A percentile compares a stretch with the other conserved stretches of the same genome.
phyloP scores from a whole-genome alignment of 306 rosid genomes.

The Abrus pulchellus region DNA sequence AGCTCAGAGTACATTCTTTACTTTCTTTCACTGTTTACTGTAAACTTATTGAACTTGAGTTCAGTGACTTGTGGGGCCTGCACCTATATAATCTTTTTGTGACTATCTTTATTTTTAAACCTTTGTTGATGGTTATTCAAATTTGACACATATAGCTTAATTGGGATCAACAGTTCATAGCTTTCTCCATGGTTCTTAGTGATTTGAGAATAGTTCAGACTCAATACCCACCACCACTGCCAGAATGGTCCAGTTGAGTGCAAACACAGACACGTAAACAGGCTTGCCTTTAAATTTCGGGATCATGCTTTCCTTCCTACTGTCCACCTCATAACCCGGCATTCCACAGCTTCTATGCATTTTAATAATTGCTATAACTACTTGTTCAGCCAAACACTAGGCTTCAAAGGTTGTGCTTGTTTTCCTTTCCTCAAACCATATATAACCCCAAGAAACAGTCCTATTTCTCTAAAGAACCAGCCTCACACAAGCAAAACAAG shows the following conservation, averaged over 20 bases:
- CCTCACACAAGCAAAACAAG: not conserved
- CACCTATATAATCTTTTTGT: too few relatives aligned
- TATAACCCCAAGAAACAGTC: not conserved
- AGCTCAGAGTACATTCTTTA: too few relatives aligned
- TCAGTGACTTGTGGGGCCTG: too few relatives aligned
- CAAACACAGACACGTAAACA: not conserved
- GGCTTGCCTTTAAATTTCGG: not conserved
- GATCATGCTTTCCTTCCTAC: not conserved
- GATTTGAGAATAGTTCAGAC: not conserved
- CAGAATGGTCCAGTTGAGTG: not conserved
- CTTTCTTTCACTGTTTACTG: too few relatives aligned
- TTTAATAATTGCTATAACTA: not conserved
- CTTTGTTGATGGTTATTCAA: not conserved
- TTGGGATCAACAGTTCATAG: not conserved
- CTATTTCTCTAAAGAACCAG: not conserved
- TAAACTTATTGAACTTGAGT: too few relatives aligned
- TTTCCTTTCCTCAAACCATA: not conserved
- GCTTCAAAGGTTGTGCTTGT: not conserved
- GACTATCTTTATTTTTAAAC: not conserved
- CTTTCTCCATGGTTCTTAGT: not conserved
- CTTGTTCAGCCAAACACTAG: not conserved
- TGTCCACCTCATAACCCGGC: not conserved
- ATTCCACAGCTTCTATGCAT: not conserved
- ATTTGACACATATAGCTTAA: not conserved
- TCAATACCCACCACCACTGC: not conserved